Base-by-base conservation (phyloP, 441 rosid genomes). In the Flueggea neowawraea region DNA sequence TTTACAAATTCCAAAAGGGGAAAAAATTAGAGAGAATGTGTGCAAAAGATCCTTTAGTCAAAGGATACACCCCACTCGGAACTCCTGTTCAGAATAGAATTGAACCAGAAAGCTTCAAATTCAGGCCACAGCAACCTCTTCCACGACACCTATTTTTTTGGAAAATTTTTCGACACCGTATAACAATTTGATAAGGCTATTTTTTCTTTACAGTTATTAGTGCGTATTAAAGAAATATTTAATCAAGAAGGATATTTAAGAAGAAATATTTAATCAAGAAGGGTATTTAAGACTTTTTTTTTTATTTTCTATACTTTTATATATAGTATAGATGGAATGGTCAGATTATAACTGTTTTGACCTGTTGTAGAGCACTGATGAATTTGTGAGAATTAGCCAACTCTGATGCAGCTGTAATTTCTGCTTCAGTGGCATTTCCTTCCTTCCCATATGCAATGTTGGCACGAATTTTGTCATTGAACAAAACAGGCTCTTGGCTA, bases 61-160 rank as follows among this genome's bases (percentile, higher is more conserved):
- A 55, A 86, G 99, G 99, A 91, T 95, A 95, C 98, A 69, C 99
- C 99, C 99, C 98, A 92, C 68, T 91, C 95, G 54, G 97, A 87
- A 73, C 99, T 95, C 64, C 96, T 90, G 78, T 95, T 88, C 62
- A 90, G 82, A 75, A 95, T 78, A 71, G 99, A 91, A 80, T 91
- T 95, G 82, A 95, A 95, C 98, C 96, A 91, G 17, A 91, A 77
- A 77, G 89, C 98, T 88, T 91, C 91, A 74, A 95, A 90, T 95
- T n/a, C 98, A 63, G 98, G 98, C 99, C 98, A 95, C 60, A 78
- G 61, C 61, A 83, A 68, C 75, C 63, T 85, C 82, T 80, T 88
- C 98, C 99, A 95, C 95, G n/a, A n/a, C n/a, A n/a, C n/a, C n/a
- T n/a, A n/a, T n/a, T n/a, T n/a, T n/a, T n/a, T n/a, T n/a, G n/a